Percentiles rank a stretch among this genome's conserved stretches.
Evolutionary conservation across 2,329 filamentous ascomycete species (phyloP).

Genomic region (Apiospora phragmitis): DNA sequence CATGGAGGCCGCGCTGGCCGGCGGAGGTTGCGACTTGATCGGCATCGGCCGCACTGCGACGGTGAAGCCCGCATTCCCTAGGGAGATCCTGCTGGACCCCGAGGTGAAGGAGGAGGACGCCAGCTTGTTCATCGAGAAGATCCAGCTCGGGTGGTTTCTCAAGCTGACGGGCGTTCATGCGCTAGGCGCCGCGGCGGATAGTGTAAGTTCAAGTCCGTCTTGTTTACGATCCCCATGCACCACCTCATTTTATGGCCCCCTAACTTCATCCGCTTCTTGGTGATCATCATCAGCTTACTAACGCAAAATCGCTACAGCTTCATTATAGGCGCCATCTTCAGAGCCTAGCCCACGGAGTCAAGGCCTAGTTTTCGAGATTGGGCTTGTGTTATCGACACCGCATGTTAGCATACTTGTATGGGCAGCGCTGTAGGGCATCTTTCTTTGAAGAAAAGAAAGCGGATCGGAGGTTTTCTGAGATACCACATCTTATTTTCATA

Average conservation of each 20-base stretch:
- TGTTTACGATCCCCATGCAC: neutral
- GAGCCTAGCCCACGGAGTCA: neutral
- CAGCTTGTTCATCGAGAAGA: constrained; percentile 11
- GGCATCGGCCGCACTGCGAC: constrained; percentile 14
- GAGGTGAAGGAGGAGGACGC: constrained; percentile 14
- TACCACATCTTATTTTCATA: neutral
- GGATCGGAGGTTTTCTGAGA: neutral
- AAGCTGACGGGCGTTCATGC: constrained; percentile 10
- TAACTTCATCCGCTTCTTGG: neutral
- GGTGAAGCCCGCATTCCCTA: constrained; percentile 11
- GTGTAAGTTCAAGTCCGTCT: constrained; percentile 3
- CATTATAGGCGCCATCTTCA: neutral
- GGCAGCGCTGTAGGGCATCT: too few species aligned
- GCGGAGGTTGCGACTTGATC: constrained; percentile 15
- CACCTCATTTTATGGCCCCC: neutral
- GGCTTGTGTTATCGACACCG: neutral
- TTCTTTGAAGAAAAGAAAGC: neutral
- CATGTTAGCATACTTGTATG: neutral
- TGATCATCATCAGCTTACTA: neutral
- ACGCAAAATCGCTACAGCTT: neutral
- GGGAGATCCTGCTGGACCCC: constrained; percentile 12
- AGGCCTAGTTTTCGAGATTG: neutral
- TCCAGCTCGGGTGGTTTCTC: constrained; percentile 11
- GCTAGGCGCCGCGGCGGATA: constrained; percentile 14
- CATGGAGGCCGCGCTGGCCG: constrained; percentile 14